phyloP scores from a whole-genome alignment of 202 grass and related monocot species.

The Setaria viridis region DNA sequence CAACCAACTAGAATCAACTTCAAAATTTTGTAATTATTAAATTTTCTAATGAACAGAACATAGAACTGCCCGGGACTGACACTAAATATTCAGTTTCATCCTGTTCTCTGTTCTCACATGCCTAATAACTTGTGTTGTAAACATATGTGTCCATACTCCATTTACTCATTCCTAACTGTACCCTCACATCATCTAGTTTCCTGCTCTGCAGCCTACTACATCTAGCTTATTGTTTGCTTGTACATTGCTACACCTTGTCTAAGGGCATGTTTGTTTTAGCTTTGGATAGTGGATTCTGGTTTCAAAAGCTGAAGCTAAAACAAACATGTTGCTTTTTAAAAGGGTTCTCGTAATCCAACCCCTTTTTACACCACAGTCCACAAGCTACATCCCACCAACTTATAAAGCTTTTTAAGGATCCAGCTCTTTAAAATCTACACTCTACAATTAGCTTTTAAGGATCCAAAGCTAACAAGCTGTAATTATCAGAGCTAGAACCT shows the following conservation, averaged over 20 bases:
- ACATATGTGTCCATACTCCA: background rate
- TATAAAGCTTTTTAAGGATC: background rate
- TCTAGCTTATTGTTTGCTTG: background rate
- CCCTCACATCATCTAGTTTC: background rate
- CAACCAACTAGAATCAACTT: conserved; percentile 5
- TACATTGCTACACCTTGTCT: background rate
- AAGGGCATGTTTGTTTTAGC: background rate
- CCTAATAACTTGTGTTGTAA: background rate
- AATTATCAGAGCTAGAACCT: background rate
- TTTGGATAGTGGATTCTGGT: background rate
- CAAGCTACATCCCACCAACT: background rate
- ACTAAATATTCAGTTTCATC: background rate
- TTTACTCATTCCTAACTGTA: background rate
- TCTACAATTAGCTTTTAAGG: background rate
- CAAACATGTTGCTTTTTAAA: background rate
- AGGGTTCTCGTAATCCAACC: background rate
- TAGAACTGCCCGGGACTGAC: background rate
- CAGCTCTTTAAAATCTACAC: background rate
- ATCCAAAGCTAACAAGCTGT: background rate
- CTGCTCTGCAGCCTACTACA: background rate
- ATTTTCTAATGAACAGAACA: conserved; percentile 14
- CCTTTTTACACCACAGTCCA: background rate
- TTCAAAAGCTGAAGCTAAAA: background rate
- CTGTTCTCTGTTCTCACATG: background rate
- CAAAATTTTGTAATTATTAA: background rate